Percentiles rank a stretch among this genome's conserved stretches.
Evolutionary conservation across 768 basidiomycete species (phyloP).

Genomic region (Clathrus columnatus): DNA sequence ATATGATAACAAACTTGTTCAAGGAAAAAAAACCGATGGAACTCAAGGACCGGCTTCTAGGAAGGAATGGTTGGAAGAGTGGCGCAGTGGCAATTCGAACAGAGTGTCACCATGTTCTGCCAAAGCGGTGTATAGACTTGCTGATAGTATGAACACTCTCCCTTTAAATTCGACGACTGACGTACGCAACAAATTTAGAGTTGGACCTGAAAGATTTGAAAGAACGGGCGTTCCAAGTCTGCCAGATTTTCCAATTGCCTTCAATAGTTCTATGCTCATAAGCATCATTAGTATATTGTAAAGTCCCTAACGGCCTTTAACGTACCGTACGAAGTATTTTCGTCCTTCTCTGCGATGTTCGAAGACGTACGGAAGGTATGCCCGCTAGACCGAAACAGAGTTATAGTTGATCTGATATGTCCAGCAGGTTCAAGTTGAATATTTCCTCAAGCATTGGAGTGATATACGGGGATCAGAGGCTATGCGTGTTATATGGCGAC

Average conservation of each 20-base stretch:
- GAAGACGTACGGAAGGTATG: constrained; percentile 68
- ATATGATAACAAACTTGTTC: constrained; percentile 1
- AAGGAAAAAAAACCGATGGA: constrained; percentile 5
- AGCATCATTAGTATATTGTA: constrained; percentile 57
- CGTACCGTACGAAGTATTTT: constrained; percentile 81
- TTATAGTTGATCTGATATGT: neutral
- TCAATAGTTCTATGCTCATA: no score
- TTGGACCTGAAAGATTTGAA: constrained; percentile 66
- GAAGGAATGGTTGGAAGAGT: constrained; percentile 66
- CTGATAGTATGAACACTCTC: constrained; percentile 50
- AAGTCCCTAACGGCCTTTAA: constrained; percentile 70
- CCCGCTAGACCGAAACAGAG: neutral
- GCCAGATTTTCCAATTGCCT: neutral
- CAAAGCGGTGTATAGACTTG: constrained; percentile 75
- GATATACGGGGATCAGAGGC: constrained; percentile 77
- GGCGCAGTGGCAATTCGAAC: constrained; percentile 51
- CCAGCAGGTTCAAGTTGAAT: constrained; percentile 56
- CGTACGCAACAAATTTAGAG: no score
- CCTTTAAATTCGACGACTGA: neutral
- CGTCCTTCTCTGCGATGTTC: constrained; percentile 74
- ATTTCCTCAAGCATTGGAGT: constrained; percentile 74
- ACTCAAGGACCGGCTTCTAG: constrained; percentile 28
- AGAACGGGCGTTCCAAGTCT: constrained; percentile 54
- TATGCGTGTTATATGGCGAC: constrained; percentile 78
- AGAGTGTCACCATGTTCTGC: constrained; percentile 71